Conservation (phyloP, 768 basidiomycete species). For the Boletus pseudo-olivaceus region DNA sequence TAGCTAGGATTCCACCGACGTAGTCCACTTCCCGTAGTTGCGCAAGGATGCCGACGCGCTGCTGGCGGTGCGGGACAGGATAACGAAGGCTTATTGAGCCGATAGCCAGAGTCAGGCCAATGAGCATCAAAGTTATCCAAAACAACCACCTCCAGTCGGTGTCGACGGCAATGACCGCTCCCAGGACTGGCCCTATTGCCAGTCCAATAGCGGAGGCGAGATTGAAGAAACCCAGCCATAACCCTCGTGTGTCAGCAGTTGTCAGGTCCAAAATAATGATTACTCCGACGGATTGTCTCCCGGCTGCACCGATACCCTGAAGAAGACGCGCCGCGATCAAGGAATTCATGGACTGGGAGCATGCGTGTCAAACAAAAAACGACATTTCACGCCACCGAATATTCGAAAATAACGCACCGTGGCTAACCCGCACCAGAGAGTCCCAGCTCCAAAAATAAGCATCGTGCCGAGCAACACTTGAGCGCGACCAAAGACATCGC, state of each 20-base stretch:
- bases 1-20: constrained; percentile 27
- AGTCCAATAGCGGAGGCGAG: constrained; percentile 40
- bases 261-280: constrained; percentile 36
- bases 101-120: constrained; percentile 27
- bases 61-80: constrained; percentile 32
- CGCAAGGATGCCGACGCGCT: constrained; percentile 30
- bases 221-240: constrained; percentile 37
- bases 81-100: constrained; percentile 29
- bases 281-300: constrained; percentile 35
- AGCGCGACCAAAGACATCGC: constrained; percentile 35
- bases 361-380: constrained; percentile 7
- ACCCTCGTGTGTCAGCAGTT: constrained; percentile 33
- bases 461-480: constrained; percentile 34
- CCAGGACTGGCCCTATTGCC: constrained; percentile 45
- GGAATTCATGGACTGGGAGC: constrained; percentile 33
- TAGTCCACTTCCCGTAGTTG: constrained; percentile 35
- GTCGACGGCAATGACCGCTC: constrained; percentile 43
- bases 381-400: not conserved
- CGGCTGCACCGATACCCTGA: constrained; percentile 37
- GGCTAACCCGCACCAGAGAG: constrained; percentile 33
- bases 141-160: constrained; percentile 46
- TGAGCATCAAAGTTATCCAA: constrained; percentile 39
- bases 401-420: constrained; percentile 18
- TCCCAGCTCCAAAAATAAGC: constrained; percentile 34
- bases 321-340: constrained; percentile 32